Evolutionary conservation across 1,139 yeast genomes (phyloP).

Genomic region (Suhomyces wounanorum): DNA sequence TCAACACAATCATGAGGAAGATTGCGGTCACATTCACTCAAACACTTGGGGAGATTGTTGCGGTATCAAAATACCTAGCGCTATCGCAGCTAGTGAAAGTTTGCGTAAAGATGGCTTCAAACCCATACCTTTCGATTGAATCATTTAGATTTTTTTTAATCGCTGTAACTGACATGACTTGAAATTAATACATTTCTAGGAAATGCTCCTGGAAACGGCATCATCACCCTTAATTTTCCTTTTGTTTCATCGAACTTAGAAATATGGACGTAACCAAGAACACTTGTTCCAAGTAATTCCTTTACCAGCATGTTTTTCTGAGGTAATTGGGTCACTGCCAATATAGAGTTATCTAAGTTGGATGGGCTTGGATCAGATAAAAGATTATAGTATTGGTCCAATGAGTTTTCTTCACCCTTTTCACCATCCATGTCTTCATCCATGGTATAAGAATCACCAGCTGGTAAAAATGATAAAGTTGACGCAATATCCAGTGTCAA

Average conservation of each 20-base stretch:
- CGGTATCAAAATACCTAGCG: conserved; percentile 95
- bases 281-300: conserved; percentile 57
- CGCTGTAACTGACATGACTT: conserved; percentile 71
- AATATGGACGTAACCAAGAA: conserved; percentile 64
- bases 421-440: conserved; percentile 24
- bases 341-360: conserved; percentile 66
- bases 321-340: conserved; percentile 72
- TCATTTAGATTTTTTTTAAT: too few relatives aligned
- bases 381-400: conserved; percentile 37
- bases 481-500: conserved; percentile 39
- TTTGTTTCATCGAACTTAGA: conserved; percentile 62
- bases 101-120: conserved; percentile 26
- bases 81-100: conserved; percentile 80
- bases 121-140: conserved; percentile 74
- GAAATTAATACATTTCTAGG: conserved; percentile 69
- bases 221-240: conserved; percentile 67
- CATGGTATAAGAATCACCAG: conserved; percentile 46
- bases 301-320: conserved; percentile 49
- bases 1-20: conserved; percentile 27
- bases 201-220: conserved; percentile 85
- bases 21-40: conserved; percentile 40
- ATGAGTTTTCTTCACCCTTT: conserved; percentile 28
- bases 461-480: conserved; percentile 46
- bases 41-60: conserved; percentile 98
- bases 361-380: conserved; percentile 50